Evolutionary conservation across 2,329 filamentous ascomycete species (phyloP).

Genomic region (Teratosphaeria epicoccoides): DNA sequence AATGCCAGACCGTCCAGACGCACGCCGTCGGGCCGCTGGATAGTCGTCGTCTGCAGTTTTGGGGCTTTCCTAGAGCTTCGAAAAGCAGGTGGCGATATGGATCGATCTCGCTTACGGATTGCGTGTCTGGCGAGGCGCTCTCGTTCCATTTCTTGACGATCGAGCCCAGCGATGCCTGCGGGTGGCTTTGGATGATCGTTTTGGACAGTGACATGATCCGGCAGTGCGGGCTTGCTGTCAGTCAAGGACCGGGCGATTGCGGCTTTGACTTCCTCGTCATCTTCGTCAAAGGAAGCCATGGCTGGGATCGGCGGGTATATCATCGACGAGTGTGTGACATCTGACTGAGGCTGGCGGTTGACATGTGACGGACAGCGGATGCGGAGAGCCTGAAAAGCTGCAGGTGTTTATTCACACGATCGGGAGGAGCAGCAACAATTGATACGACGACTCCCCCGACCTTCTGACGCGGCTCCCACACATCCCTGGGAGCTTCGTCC

Average conservation of each 20-base stretch:
- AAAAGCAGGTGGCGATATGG: constrained; percentile 27
- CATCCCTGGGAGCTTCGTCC: too few species aligned
- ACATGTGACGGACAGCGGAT: neutral
- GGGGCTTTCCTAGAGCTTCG: constrained; percentile 17
- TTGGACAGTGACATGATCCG: neutral
- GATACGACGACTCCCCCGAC: too few species aligned
- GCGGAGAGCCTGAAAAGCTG: neutral
- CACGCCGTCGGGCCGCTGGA: constrained; percentile 13
- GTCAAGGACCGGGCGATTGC: constrained; percentile 42
- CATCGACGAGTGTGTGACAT: neutral
- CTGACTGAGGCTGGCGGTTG: neutral
- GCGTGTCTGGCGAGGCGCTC: constrained; percentile 62
- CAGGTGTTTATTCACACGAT: too few species aligned
- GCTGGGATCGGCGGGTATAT: neutral
- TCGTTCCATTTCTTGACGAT: constrained; percentile 76
- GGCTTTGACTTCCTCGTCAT: constrained; percentile 49
- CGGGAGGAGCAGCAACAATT: neutral
- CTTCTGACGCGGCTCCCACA: too few species aligned
- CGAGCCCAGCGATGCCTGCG: constrained; percentile 42
- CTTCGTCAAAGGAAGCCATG: constrained; percentile 27
- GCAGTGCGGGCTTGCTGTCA: neutral
- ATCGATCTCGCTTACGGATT: constrained; percentile 44
- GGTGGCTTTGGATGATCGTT: neutral
- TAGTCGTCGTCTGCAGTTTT: constrained; percentile 13
- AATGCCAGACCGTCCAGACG: constrained; percentile 17